Percentiles rank a stretch among this genome's conserved stretches.
phyloP scores from a whole-genome alignment of 192 early-diverging fungal species.

The Backusella tarrabulga region DNA sequence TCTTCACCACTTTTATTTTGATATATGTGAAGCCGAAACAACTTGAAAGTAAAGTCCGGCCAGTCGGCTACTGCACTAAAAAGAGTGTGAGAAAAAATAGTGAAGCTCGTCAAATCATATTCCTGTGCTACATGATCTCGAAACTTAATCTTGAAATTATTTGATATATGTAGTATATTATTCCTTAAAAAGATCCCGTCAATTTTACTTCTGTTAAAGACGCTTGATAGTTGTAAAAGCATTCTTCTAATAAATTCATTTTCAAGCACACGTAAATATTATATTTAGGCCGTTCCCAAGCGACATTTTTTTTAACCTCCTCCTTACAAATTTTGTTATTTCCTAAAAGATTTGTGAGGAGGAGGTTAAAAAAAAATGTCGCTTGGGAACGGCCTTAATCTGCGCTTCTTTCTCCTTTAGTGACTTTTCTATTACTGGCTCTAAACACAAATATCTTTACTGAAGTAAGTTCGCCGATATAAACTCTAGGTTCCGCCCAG shows the following conservation, averaged over 20 bases:
- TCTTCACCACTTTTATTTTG: not conserved
- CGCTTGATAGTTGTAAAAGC: not conserved
- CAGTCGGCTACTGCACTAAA: not conserved
- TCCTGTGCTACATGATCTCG: not conserved
- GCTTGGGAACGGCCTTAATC: no score
- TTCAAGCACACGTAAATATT: not conserved
- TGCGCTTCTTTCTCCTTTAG: not conserved
- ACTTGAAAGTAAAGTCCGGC: not conserved
- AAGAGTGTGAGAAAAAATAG: not conserved
- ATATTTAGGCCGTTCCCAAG: no score
- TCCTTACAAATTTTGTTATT: no score
- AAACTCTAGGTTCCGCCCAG: constrained; percentile 5
- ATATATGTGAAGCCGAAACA: not conserved
- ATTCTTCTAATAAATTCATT: not conserved
- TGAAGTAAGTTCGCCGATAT: not conserved
- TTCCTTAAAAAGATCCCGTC: not conserved
- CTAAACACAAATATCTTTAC: not conserved
- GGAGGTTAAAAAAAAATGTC: no score
- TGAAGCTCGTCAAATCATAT: not conserved
- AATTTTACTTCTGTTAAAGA: not conserved
- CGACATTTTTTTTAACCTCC: no score
- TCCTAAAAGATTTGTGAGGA: no score
- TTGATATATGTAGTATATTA: not conserved
- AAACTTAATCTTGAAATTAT: not conserved
- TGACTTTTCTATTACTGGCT: not conserved